Conservation (phyloP, 148 eudicot genomes). For the Rhododendron kiyosumense region DNA sequence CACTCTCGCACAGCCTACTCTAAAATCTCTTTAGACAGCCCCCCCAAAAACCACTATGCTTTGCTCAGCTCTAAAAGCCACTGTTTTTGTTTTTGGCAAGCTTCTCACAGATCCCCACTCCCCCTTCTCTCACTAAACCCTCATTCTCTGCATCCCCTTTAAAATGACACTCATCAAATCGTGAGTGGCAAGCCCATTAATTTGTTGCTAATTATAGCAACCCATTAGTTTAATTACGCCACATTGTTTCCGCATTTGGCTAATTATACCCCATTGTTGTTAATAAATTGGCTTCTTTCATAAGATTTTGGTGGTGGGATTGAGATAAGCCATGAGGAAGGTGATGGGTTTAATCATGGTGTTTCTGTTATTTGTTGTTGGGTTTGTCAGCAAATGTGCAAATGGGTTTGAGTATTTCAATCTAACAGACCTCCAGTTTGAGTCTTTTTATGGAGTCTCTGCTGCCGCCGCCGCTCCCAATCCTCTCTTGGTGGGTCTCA, state of each 20-base stretch:
- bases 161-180: not conserved
- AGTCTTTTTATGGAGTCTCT: constrained; percentile 45
- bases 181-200: not conserved
- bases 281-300: not conserved
- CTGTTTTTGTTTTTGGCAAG: not conserved
- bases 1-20: not conserved
- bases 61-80: not conserved
- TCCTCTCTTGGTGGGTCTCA: constrained; percentile 67
- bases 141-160: not conserved
- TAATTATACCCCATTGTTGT: not conserved
- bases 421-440: constrained; percentile 21
- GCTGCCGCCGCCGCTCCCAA: constrained; percentile 19
- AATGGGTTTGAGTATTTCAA: constrained; percentile 31
- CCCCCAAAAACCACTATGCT: not conserved
- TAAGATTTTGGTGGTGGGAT: not conserved
- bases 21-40: not conserved
- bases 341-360: constrained; percentile 1
- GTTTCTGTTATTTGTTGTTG: constrained; percentile 19
- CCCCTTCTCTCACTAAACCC: not conserved
- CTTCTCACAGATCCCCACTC: not conserved
- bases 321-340: constrained; percentile 18
- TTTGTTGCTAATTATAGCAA: not conserved
- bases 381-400: constrained; percentile 29
- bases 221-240: not conserved
- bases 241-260: not conserved